Conservation (phyloP, 331 rosid species). For the Pyracantha coccinea region DNA sequence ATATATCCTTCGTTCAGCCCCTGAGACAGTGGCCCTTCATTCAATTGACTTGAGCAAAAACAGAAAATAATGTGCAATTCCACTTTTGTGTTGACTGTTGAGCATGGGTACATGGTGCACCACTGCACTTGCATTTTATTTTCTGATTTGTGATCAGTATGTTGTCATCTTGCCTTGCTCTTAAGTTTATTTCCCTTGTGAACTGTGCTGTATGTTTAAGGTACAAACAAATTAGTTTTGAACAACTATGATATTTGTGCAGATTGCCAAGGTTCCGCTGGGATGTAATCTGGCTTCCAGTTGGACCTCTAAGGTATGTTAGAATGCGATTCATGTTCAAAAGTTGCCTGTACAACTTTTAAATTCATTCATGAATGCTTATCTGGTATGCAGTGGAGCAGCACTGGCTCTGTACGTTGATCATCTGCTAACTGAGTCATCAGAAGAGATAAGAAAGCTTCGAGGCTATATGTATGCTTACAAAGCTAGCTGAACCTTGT, state of each 20-base stretch:
- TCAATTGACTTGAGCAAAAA: too few relatives aligned
- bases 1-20: too few relatives aligned
- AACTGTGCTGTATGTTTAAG: too few relatives aligned
- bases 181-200: too few relatives aligned
- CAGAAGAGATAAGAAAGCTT: slow-evolving; percentile 77
- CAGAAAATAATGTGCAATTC: too few relatives aligned
- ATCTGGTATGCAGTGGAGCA: slow-evolving; percentile 53
- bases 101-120: slow-evolving; percentile 26
- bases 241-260: too few relatives aligned
- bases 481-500: slow-evolving; percentile 41
- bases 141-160: too few relatives aligned
- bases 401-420: slow-evolving; percentile 77
- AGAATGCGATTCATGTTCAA: background rate
- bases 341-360: slow-evolving; percentile 4
- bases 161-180: too few relatives aligned
- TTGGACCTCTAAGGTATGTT: slow-evolving; percentile 67
- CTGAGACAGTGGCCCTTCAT: too few relatives aligned
- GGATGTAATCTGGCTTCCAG: slow-evolving; percentile 87
- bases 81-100: too few relatives aligned
- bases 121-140: background rate
- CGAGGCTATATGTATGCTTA: slow-evolving; percentile 68
- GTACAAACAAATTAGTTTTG: too few relatives aligned
- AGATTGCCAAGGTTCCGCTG: slow-evolving; percentile 21
- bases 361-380: background rate
- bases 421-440: slow-evolving; percentile 59